Percentiles rank a stretch among this genome's conserved stretches.
Conservation (phyloP, 1,284 basidiomycete genomes). For the Xerocomus minutiporus region DNA sequence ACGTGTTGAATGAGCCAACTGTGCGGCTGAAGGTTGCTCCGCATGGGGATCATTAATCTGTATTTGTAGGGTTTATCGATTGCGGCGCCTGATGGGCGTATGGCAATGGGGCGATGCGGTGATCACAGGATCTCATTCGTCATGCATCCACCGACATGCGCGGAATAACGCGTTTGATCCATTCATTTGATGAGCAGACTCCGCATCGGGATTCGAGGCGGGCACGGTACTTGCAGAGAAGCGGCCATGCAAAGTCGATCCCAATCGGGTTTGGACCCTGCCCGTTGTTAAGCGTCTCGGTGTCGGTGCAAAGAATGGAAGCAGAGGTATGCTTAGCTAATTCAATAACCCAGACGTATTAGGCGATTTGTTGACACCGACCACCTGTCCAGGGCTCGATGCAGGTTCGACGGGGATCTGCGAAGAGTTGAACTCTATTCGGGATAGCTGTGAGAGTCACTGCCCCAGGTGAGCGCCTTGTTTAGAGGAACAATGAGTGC, state of each 20-base stretch:
- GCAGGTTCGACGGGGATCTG: constrained; percentile 26
- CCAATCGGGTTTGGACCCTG: constrained; percentile 15
- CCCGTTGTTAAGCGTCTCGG: constrained; percentile 19
- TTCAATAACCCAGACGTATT: constrained; percentile 13
- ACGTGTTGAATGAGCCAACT: constrained; percentile 18
- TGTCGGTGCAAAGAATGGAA: constrained; percentile 30
- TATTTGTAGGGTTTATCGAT: constrained; percentile 20
- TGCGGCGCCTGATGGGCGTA: constrained; percentile 13
- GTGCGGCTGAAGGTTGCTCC: constrained; percentile 18
- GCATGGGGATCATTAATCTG: constrained; percentile 27
- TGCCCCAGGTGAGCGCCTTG: background rate
- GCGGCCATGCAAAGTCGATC: constrained; percentile 15
- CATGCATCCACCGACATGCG: constrained; percentile 16
- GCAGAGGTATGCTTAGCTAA: constrained; percentile 20
- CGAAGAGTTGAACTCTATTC: constrained; percentile 5
- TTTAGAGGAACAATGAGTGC: constrained; percentile 1
- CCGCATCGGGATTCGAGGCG: constrained; percentile 21
- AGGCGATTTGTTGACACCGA: constrained; percentile 16
- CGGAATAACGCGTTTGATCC: constrained; percentile 21
- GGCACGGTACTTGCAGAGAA: constrained; percentile 22
- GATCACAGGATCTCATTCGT: constrained; percentile 19
- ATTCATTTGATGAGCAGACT: constrained; percentile 20
- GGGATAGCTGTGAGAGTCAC: background rate
- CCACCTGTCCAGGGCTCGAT: constrained; percentile 10
- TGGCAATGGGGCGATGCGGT: constrained; percentile 13